These are phyloP conservation scores for Neonectria sp. DNA, from an alignment of 2,329 filamentous ascomycete species.

Conservation along the genomic window DNA sequence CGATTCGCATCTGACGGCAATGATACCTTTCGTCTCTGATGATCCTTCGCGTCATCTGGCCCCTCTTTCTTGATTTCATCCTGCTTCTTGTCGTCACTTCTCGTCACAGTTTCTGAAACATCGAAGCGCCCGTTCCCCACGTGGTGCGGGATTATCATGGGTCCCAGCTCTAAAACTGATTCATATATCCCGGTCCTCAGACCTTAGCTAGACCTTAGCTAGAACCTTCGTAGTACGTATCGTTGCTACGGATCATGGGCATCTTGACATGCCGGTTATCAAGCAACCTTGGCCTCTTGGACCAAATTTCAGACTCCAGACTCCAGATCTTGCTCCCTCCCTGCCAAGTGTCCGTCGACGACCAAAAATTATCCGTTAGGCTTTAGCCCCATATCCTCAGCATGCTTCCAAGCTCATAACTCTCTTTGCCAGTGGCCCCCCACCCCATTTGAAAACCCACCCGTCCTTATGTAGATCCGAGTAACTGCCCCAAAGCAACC, in stretches of 20 bases:
- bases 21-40: background rate
- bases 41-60: constrained; percentile 8
- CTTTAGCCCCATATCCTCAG: background rate
- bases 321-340: constrained; percentile 1
- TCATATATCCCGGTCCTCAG: background rate
- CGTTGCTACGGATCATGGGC: constrained; percentile 9
- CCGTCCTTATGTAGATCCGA: background rate
- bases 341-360: background rate
- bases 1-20: constrained; percentile 1
- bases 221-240: background rate
- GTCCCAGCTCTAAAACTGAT: constrained; percentile 2
- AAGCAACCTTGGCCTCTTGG: constrained; percentile 5
- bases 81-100: constrained; percentile 10
- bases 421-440: background rate
- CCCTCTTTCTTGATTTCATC: constrained; percentile 13
- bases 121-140: constrained; percentile 19
- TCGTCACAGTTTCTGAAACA: constrained; percentile 15
- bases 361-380: background rate
- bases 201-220: background rate
- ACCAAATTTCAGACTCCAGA: background rate
- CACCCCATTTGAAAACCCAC: background rate
- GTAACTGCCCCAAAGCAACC: background rate
- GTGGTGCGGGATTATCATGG: constrained; percentile 17
- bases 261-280: background rate
- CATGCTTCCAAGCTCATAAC: background rate